phyloP scores from a whole-genome alignment of 2,329 filamentous ascomycete species.

The Aspergillus viridinutans region DNA sequence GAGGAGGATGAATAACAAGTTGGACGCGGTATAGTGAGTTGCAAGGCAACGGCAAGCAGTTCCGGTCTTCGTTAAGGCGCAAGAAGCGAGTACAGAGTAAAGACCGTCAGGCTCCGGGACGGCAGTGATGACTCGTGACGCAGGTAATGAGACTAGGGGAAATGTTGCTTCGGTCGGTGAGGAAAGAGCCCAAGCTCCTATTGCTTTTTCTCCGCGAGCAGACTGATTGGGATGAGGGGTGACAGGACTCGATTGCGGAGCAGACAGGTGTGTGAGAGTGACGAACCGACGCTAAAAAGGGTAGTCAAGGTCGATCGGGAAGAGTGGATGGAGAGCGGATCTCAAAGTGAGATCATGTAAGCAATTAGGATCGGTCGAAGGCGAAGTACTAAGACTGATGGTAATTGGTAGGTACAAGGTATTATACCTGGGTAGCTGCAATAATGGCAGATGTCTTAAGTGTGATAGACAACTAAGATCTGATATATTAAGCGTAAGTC shows the following conservation, averaged over 20 bases:
- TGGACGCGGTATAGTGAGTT: slow-evolving; percentile 9
- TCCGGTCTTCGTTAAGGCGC: slow-evolving; percentile 13
- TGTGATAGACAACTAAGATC: background rate
- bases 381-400: background rate
- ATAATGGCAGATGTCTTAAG: background rate
- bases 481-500: background rate
- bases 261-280: slow-evolving; percentile 19
- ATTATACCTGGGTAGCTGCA: background rate
- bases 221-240: slow-evolving; percentile 17
- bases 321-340: slow-evolving; percentile 20
- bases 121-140: slow-evolving; percentile 18
- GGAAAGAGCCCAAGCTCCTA: slow-evolving; percentile 4
- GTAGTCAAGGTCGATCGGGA: slow-evolving; percentile 20
- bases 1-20: slow-evolving; percentile 8
- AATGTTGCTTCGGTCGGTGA: slow-evolving; percentile 3
- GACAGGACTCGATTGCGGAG: slow-evolving; percentile 23
- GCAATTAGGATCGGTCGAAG: slow-evolving; percentile 10
- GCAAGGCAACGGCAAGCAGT: slow-evolving; percentile 8
- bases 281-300: slow-evolving; percentile 24
- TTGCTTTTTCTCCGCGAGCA: slow-evolving; percentile 2
- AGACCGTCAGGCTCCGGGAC: slow-evolving; percentile 17
- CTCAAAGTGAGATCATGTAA: slow-evolving; percentile 22
- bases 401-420: background rate
- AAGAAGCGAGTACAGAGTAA: slow-evolving; percentile 9
- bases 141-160: slow-evolving; percentile 13